Evolutionary conservation across 441 rosid genomes (phyloP), one percentile per base, ranked within the genome.

Genomic region (Theobroma grandiflorum): DNA sequence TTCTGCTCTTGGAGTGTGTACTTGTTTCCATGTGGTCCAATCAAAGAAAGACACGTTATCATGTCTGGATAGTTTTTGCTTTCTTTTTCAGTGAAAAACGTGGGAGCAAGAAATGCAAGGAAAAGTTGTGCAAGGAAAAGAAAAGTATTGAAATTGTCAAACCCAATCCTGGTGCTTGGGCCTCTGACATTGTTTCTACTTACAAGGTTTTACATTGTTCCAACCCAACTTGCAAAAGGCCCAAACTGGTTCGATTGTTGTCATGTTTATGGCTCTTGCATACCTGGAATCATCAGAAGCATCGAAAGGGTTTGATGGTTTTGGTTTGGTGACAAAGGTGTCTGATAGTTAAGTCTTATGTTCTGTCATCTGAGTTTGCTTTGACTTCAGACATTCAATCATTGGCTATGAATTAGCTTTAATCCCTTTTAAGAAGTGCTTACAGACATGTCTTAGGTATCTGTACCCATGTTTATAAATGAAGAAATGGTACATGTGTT

Each of bases 151-250:
- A 55, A 20, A 33, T 10, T 37, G 10, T 72, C 9, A 5, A 65
- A 50, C 52, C 76, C 35, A 73, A 6, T 11, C 38, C 8, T 38
- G 6, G 3, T 57, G 2, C 6, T 57, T 53, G 31, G 45, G 75
- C 37, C 58, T 50, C 26, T 50, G 2, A 8, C 31, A 38, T 65
- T 26, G 45, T 38, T 18, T 65, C 47, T 65, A 16, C 20, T 63
- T 55, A 55, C 31, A 63, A 33, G 14, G 72, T n/a, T 20, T 71
- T 3, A 0, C 75, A 33, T 49, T 31, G 26, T 33, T 52, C 6
- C 61, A 33, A 52, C 75, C 31, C 75, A 50, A 72, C 62, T 72
- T 50, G 31, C 31, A 18, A 47, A 47, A 70, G 42, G 58, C 74
- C 58, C 74, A 70, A 47, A 26, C 31, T 26, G 31, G 1, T 26